Percentiles rank a stretch among this genome's conserved stretches.
These are phyloP conservation scores for Penicillium expansum DNA, from an alignment of 2,329 filamentous ascomycete species.

Conservation along the genomic window DNA sequence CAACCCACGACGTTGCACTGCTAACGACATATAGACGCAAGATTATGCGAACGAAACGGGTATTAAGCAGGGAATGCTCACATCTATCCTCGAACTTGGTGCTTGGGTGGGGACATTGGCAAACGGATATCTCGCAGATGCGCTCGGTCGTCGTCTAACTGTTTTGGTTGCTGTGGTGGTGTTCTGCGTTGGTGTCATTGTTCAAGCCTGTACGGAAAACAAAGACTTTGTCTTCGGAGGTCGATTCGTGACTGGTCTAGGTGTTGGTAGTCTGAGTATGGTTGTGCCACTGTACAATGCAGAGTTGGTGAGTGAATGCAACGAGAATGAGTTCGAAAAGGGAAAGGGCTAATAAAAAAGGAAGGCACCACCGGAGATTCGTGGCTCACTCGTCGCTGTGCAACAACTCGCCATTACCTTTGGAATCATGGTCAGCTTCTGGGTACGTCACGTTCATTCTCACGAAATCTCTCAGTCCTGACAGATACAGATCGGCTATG, in stretches of 20 bases:
- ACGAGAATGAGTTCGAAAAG: neutral
- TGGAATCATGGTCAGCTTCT: constrained; percentile 46
- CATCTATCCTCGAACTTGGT: constrained; percentile 44
- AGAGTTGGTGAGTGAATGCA: constrained; percentile 26
- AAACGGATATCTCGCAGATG: constrained; percentile 40
- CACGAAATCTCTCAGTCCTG: constrained; percentile 1
- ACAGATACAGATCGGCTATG: constrained; percentile 40
- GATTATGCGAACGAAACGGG: constrained; percentile 28
- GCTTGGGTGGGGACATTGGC: constrained; percentile 40
- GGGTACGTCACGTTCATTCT: constrained; percentile 26
- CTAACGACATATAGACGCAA: constrained; percentile 22
- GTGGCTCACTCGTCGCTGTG: constrained; percentile 42
- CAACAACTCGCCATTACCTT: constrained; percentile 46
- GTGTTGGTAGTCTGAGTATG: constrained; percentile 44
- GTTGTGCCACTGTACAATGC: constrained; percentile 43
- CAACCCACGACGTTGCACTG: neutral
- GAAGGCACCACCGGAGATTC: constrained; percentile 42
- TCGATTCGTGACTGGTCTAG: constrained; percentile 44
- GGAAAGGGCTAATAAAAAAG: neutral
- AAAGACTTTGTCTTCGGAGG: constrained; percentile 38
- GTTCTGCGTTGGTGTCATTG: constrained; percentile 39
- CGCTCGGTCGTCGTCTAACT: constrained; percentile 34
- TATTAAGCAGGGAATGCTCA: constrained; percentile 33
- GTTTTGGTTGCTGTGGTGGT: constrained; percentile 35
- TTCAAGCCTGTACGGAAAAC: constrained; percentile 36